phyloP scores from a whole-genome alignment of 2,329 filamentous ascomycete species.

The Sclerotinia sclerotiorum region DNA sequence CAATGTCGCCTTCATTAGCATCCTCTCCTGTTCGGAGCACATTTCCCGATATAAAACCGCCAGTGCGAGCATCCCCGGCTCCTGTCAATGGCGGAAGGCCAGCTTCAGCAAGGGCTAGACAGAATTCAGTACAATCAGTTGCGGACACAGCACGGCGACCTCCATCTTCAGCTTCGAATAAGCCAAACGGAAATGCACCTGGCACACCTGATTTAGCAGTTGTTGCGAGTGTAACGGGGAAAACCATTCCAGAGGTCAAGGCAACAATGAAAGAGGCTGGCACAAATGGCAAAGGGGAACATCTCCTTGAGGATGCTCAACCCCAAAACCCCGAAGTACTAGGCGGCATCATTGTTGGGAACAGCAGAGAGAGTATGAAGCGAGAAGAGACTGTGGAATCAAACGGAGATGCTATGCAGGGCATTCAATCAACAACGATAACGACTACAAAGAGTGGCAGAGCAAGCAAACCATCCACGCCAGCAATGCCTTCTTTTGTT shows the following conservation, averaged over 20 bases:
- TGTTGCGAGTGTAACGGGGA: slow-evolving; percentile 38
- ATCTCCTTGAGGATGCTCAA: slow-evolving; percentile 39
- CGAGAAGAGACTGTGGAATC: slow-evolving; percentile 52
- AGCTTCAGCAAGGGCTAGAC: slow-evolving; percentile 68
- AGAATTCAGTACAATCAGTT: slow-evolving; percentile 67
- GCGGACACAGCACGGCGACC: slow-evolving; percentile 57
- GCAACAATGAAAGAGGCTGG: slow-evolving; percentile 52
- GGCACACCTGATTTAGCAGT: slow-evolving; percentile 40
- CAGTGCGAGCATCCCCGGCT: slow-evolving; percentile 57
- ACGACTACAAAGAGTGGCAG: slow-evolving; percentile 61
- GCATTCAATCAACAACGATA: slow-evolving; percentile 41
- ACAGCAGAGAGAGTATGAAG: slow-evolving; percentile 48
- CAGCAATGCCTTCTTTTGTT: slow-evolving; percentile 58
- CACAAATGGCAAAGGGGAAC: slow-evolving; percentile 38
- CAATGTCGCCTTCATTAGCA: slow-evolving; percentile 67
- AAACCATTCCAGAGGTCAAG: slow-evolving; percentile 50
- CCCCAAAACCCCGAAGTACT: slow-evolving; percentile 40
- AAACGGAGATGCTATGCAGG: slow-evolving; percentile 45
- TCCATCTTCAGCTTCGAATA: slow-evolving; percentile 60
- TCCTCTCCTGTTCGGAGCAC: slow-evolving; percentile 72
- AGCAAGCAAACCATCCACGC: slow-evolving; percentile 66
- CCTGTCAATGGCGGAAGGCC: slow-evolving; percentile 59
- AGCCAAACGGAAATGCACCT: slow-evolving; percentile 52
- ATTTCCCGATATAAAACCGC: slow-evolving; percentile 60
- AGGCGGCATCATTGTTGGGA: slow-evolving; percentile 38